Base-by-base conservation (phyloP, 2,329 filamentous ascomycete genomes). In the Mollisia scopiformis region DNA sequence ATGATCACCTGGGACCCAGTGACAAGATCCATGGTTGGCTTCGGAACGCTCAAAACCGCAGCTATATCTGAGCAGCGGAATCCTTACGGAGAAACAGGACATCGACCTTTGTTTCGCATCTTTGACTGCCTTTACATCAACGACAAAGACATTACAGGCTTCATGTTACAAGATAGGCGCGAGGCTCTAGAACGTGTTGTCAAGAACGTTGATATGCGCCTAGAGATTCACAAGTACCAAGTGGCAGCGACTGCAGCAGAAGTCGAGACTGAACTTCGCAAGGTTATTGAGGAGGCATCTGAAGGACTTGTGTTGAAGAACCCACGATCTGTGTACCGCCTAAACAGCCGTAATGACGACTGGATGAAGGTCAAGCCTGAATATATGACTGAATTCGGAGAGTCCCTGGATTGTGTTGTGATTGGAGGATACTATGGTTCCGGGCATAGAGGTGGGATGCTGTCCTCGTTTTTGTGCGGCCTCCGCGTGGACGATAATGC, bases 301-400 rank as follows among this genome's bases (percentile, higher is more conserved):
- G 95, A 98, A 75, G 95, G 95, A 1, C 81, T 98, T 0, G 93
- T 99, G 0, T 78, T 98, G 55, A 99, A 99, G 79, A 98, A 97
- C 65, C 95, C 95, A 7, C 84, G 89, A 5, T 96, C 93, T 0
- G 84, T 86, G 71, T 99, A 99, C 74, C 84, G 87, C 6, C 82
- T 98, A 10, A 97, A 96, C 71, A 91, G 92, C 67, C 89, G 95
- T 51, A 95, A 96, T 70, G 91, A 96, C 69, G 92, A 97, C 75
- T 99, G 95, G 95, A 89, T 97, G 77, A 99, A 99, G 74, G 93
- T 99, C 8, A 99, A 99, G 71, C 95, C 95, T 1, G 95, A 99
- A 66, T 99, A 99, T 75, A 97, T 98, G 93, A 88, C 88, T 2
- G 94, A 97, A 64, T 97, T 95, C 73, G 95, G 95, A 63, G 94